These are phyloP conservation scores for Ascochyta koolunga DNA, from an alignment of 2,329 filamentous ascomycete genomes.

Conservation along the genomic window DNA sequence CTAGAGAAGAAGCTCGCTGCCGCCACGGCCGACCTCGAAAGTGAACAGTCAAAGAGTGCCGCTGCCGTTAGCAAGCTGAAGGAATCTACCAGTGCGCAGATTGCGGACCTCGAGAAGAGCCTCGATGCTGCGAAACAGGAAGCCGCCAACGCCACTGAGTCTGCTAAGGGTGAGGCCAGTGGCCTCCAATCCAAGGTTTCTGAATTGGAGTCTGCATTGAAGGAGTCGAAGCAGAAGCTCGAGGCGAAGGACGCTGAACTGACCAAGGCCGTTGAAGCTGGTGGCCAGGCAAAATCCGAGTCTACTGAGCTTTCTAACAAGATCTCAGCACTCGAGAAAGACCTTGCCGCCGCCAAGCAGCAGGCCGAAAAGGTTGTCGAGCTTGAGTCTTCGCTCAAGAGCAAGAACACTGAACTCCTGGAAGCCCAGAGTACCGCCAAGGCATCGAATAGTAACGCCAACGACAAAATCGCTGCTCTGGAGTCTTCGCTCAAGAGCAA, in stretches of 20 bases:
- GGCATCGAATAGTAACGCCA: slow-evolving; percentile 25
- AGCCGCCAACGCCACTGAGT: slow-evolving; percentile 20
- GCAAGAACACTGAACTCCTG: slow-evolving; percentile 22
- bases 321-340: slow-evolving; percentile 19
- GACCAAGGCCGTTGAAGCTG: slow-evolving; percentile 21
- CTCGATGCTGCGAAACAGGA: slow-evolving; percentile 25
- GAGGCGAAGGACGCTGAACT: slow-evolving; percentile 33
- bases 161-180: slow-evolving; percentile 26
- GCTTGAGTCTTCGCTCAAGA: slow-evolving; percentile 27
- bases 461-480: slow-evolving; percentile 34
- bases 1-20: slow-evolving; percentile 17
- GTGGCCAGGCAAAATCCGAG: slow-evolving; percentile 53
- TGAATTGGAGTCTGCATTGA: slow-evolving; percentile 31
- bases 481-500: slow-evolving; percentile 23
- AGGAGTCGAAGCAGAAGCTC: slow-evolving; percentile 26
- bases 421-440: slow-evolving; percentile 20
- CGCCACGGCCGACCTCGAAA: slow-evolving; percentile 9
- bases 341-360: slow-evolving; percentile 3
- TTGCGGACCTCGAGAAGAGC: slow-evolving; percentile 29
- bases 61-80: slow-evolving; percentile 22
- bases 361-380: slow-evolving; percentile 10
- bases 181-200: slow-evolving; percentile 21
- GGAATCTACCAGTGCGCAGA: slow-evolving; percentile 24
- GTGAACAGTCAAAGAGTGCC: slow-evolving; percentile 13
- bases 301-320: slow-evolving; percentile 10